Conservation (phyloP, 1,284 basidiomycete genomes). For the Chalciporus sp. region DNA sequence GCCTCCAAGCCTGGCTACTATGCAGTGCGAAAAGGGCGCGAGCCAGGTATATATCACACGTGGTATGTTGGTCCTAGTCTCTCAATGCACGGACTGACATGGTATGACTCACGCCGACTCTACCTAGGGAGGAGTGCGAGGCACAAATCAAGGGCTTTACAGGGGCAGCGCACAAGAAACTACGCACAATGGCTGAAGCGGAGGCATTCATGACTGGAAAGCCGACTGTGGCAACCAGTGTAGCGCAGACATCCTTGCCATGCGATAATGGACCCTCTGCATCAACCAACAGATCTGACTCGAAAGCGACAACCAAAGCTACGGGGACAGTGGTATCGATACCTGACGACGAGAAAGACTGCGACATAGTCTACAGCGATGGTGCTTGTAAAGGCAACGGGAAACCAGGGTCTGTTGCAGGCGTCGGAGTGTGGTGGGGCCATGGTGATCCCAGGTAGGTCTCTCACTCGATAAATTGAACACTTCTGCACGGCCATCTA, state of each 20-base stretch:
- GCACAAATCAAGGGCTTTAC: constrained; percentile 58
- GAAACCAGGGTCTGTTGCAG: constrained; percentile 55
- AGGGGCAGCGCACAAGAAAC: constrained; percentile 66
- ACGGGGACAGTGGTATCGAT: neutral
- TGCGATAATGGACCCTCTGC: neutral
- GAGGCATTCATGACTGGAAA: constrained; percentile 37
- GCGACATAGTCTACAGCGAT: constrained; percentile 70
- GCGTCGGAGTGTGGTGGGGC: constrained; percentile 81
- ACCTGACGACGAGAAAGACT: constrained; percentile 20
- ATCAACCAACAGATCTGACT: constrained; percentile 2
- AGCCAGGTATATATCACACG: constrained; percentile 41
- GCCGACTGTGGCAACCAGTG: neutral
- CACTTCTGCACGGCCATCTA: constrained; percentile 28
- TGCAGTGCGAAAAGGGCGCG: constrained; percentile 40
- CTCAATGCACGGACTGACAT: neutral
- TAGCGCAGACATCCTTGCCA: constrained; percentile 1
- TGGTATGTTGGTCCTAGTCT: constrained; percentile 35
- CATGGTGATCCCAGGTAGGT: constrained; percentile 57
- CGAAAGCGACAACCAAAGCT: neutral
- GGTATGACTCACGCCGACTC: constrained; percentile 13
- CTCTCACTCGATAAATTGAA: neutral
- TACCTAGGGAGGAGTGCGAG: constrained; percentile 38
- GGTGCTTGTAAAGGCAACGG: constrained; percentile 84
- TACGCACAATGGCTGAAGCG: constrained; percentile 55
- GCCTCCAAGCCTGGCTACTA: constrained; percentile 37